Evolutionary conservation across 1,139 yeast genomes (phyloP), one percentile per base, ranked within the genome.

Genomic region (Diutina neorugosa): DNA sequence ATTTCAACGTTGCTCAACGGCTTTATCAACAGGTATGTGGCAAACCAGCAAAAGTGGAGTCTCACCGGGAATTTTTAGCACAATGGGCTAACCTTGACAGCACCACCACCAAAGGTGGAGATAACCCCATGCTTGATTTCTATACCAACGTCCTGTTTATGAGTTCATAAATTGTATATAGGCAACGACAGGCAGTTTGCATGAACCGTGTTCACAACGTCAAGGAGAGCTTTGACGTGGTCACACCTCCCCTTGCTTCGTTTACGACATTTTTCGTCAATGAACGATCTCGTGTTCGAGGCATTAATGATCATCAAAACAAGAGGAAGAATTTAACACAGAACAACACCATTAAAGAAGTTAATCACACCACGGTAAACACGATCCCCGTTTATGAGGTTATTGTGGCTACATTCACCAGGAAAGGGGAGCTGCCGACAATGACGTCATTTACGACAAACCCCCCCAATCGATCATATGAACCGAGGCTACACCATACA

Each of bases 111-210:
- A 80, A 77, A 59, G 77, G 80, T 43, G 96, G 96, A 0, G 96
- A 87, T 60, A 86, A 86, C 60, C 96, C 96, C n/a, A 81, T 88
- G 91, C 65, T 88, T 56, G 86, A 85, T 54, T 80, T 87, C 57
- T 88, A 88, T 64, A 73, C 77, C 51, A 88, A 88, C 63, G 96
- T 89, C 4, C 82, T 88, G 40, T 87, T 87, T 61, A 72, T 86
- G 76, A 23, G 50, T 27, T 46, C 50, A 77, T 77, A 54, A n/a
- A 77, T 14, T 49, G 46, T 49, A 40, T 7, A 40, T 40, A 40
- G 37, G 40, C 3, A 19, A 6, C 25, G 7, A 16, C 20, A 16
- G 19, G 18, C 3, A 8, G 14, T 5, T 20, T 8, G 19, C n/a
- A 20, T 8, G 18, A 9, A n/a, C 20, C 3, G 43, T 8, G 18